Evolutionary conservation across 2,329 filamentous ascomycete genomes (phyloP), one percentile per base, ranked within the genome.

Genomic region (Aureobasidium namibiae): DNA sequence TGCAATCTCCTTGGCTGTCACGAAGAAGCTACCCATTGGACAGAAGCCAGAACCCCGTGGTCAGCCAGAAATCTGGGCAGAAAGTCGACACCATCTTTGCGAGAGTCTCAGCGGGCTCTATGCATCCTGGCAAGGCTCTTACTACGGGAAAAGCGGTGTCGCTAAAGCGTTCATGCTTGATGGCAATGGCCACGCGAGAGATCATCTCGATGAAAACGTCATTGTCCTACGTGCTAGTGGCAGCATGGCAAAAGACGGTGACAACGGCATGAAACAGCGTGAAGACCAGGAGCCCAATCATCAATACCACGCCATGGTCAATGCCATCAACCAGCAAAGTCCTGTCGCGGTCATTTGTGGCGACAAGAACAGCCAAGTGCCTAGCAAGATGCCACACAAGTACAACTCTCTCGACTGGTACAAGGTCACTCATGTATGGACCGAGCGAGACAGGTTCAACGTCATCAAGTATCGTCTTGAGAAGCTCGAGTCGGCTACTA

Each of bases 391-490:
- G 8, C 80, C 81, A 0, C 76, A 85, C 60, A 73, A 78, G 0
- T 90, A 85, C 65, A 84, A 80, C 59, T 82, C 90, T 0, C 75
- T 91, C 42, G 86, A 78, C n/a, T 84, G 79, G 69, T 91, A 89
- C 68, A 82, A 84, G 50, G 75, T 88, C 13, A 87, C 85, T 0
- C 75, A 86, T 50, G 75, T 90, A 0, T 92, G 88, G 88, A 75
- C 72, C 11, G 88, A 92, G 65, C 24, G 23, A 34, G 54, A 57
- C 41, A 68, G 64, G 42, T 56, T 69, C 6, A 71, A 69, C 1
- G 75, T 78, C 0, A 79, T 81, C 64, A 84, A 82, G 63, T 77
- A 87, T 26, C 81, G 87, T 0, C 79, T 90, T 3, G 84, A 91
- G 68, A 87, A 87, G 61, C 71, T 88, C 0, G 69, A 84, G 16